Conservation (phyloP, 1,284 basidiomycete species). For the Peniophora sp. region DNA sequence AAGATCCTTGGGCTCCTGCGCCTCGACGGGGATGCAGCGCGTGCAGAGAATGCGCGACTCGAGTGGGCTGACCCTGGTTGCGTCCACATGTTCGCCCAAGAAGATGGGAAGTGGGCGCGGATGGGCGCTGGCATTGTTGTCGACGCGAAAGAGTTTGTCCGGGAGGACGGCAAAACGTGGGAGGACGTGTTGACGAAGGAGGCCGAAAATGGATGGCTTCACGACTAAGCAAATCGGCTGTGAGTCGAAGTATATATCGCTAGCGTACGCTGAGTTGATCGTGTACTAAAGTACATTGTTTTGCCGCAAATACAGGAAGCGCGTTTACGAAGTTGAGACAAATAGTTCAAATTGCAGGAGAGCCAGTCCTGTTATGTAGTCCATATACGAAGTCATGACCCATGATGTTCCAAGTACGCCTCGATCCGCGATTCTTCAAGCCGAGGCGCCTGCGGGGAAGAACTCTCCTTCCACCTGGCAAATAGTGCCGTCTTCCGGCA, state of each 20-base stretch:
- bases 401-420: too few relatives aligned
- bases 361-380: too few relatives aligned
- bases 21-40: slow-evolving; percentile 7
- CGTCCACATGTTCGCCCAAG: slow-evolving; percentile 13
- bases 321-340: too few relatives aligned
- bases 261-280: too few relatives aligned
- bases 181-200: slow-evolving; percentile 17
- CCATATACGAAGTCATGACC: too few relatives aligned
- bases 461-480: not conserved
- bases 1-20: slow-evolving; percentile 9
- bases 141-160: slow-evolving; percentile 15
- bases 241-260: too few relatives aligned
- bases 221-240: not conserved
- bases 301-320: too few relatives aligned
- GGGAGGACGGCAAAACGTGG: slow-evolving; percentile 18
- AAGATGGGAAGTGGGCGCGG: slow-evolving; percentile 12
- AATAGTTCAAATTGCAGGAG: too few relatives aligned
- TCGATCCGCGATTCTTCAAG: too few relatives aligned
- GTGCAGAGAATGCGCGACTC: slow-evolving; percentile 5
- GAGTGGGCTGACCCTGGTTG: slow-evolving; percentile 13
- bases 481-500: not conserved
- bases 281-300: too few relatives aligned
- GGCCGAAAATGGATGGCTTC: slow-evolving; percentile 17
- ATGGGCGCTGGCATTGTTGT: slow-evolving; percentile 22
- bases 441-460: not conserved